phyloP scores from a whole-genome alignment of 176 grass and related monocot species.

The Aegilops bicornis region DNA sequence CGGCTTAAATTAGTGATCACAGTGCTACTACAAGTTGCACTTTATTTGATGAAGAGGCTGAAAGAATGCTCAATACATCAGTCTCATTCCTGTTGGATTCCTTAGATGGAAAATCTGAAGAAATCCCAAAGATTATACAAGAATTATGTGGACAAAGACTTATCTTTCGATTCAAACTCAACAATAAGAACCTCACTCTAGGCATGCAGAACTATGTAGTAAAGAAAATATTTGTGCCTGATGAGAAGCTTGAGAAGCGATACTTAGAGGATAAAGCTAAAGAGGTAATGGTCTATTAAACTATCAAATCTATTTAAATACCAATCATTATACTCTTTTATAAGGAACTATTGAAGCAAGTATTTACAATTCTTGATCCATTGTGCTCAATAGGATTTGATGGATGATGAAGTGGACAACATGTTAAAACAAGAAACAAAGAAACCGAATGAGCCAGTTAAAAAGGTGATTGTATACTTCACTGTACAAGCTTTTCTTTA shows the following conservation, averaged over 20 bases:
- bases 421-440: no score
- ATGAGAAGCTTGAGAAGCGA: background rate
- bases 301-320: no score
- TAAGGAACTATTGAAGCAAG: no score
- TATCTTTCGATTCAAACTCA: background rate
- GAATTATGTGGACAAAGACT: background rate
- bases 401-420: no score
- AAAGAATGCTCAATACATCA: background rate
- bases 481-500: no score
- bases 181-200: background rate
- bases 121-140: background rate
- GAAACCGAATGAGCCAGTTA: no score
- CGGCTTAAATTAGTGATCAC: background rate
- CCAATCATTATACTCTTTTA: no score
- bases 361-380: no score
- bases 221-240: background rate
- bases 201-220: background rate
- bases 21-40: background rate
- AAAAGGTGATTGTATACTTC: no score
- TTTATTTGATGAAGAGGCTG: background rate
- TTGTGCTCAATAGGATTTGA: no score
- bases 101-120: background rate
- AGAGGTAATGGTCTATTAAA: no score
- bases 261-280: background rate
- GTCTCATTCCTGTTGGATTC: background rate